Base-by-base conservation (phyloP, 2,329 filamentous ascomycete species). In the Venturia asperata region DNA sequence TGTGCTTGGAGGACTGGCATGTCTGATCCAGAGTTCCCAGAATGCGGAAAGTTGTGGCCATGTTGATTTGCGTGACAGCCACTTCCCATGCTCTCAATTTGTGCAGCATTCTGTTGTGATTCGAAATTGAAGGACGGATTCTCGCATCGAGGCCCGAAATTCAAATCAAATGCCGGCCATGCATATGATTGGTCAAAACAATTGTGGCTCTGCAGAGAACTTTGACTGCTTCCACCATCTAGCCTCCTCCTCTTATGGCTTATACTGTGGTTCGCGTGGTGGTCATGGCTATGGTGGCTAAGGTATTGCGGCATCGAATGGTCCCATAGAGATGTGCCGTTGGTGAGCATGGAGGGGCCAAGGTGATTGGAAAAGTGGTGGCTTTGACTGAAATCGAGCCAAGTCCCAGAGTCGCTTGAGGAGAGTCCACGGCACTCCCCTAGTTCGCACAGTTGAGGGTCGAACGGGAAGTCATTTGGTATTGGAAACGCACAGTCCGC, bases 401-500 rank as follows among this genome's bases (percentile, higher is more conserved):
- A 27, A 42, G 7, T 24, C 2, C 49, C 34, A 27, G 47, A 41
- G 21, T 27, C 63, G 37, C 21, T 24, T 17, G 49, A 49, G 17
- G 52, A 64, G 21, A 64, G 11, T 30, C 63, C 63, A 58, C 37
- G 52, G 39, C 63, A 64, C 11, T 58, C 37, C 34, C 47, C 63
- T 19, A 60, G 49, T 17, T 41, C 49, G 21, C 63, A 64, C 1
- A 52, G 21, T 13, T 24, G 52, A 30, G 45, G 43, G 27, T 64
- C 63, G 30, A 39, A 58, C 10, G 19, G 27, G 17, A 21, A 47
- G 34, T 15, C 34, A 34, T 45, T 43, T 19, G 34, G 11, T 3
- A n/a, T 2, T 19, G 43, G 11, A 19, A 39, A 64, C 7, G 21
- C 3, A 27, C 63, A 64, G 17, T n/a, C 34, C 13, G 30, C 47